A percentile compares a stretch with the other conserved stretches of the same genome.
These are phyloP conservation scores for Penicillium manginii DNA, from an alignment of 495 filamentous ascomycete species.

Conservation along the genomic window DNA sequence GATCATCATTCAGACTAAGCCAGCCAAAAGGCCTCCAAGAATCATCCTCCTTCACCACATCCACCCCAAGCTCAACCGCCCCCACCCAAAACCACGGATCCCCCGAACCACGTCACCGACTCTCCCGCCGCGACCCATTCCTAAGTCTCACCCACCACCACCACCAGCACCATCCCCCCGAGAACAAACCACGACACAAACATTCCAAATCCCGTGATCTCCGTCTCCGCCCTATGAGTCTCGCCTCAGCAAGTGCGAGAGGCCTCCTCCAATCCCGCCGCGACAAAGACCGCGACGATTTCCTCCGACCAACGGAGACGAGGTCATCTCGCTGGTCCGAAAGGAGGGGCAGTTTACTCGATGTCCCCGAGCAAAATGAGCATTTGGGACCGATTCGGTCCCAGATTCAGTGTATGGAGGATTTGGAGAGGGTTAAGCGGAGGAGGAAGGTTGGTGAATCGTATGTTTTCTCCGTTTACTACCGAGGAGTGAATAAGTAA, in stretches of 20 bases:
- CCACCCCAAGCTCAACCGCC: neutral
- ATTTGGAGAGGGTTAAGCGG: constrained; percentile 45
- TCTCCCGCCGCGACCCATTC: neutral
- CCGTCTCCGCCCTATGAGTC: constrained; percentile 42
- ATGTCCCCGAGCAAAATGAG: constrained; percentile 36
- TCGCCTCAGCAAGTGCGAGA: constrained; percentile 38
- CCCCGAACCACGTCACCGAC: neutral
- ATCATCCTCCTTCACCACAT: neutral
- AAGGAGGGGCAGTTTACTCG: constrained; percentile 39
- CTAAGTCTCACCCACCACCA: neutral
- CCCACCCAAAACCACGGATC: neutral
- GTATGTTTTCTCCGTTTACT: too few relatives aligned
- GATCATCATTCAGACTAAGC: too few relatives aligned
- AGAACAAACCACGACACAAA: constrained; percentile 21
- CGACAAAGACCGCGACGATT: constrained; percentile 41
- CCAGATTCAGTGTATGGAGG: constrained; percentile 44
- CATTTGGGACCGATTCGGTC: constrained; percentile 33
- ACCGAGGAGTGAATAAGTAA: too few relatives aligned
- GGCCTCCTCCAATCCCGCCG: constrained; percentile 37
- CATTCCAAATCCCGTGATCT: constrained; percentile 44
- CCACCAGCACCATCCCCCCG: constrained; percentile 2
- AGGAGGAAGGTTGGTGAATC: constrained; percentile 50
- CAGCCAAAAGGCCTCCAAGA: too few relatives aligned
- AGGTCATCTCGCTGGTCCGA: too few relatives aligned
- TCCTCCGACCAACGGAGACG: constrained; percentile 39